Evolutionary conservation across 805 yeast genomes (phyloP), one percentile per base, ranked within the genome.

Genomic region (Sungouiella blattae): DNA sequence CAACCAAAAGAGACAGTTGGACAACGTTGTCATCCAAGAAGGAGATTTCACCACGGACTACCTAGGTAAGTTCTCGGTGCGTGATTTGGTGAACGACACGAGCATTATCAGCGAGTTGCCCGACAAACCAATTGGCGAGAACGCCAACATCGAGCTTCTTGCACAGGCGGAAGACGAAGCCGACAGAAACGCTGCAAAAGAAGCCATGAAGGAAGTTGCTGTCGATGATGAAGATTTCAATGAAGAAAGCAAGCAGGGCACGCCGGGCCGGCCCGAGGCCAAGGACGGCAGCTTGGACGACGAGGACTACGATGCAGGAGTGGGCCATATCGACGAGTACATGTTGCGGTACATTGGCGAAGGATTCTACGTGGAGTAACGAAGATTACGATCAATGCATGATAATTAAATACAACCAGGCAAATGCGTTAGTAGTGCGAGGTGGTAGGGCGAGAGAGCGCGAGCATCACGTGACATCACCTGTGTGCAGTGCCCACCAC

Each of bases 31-130:
- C 36, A 93, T 93, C 49, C 98, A 93, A 64, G 96, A 89, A 35
- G 98, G 98, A 57, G 98, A 91, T 49, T 93, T 93, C 63, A 93
- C 98, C 0, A 94, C 98, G 0, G 98, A 94, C 57, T 93, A 89
- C 58, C 85, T 94, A 56, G 83, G 88, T 20, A 86, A 86, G 53
- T 67, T 89, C 34, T 84, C 96, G 0, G 91, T 89, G 5, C 75
- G 80, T 41, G 98, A 91, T 55, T 64, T 91, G 43, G 74, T 91
- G 2, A 94, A 94, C 18, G 82, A 78, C 36, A 71, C 71, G 4
- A 64, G 61, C 11, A 62, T 35, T 53, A 67, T 44, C 37, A 55
- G 41, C 4, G 60, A 60, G 11, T 49, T 58, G n/a, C 64, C 66
- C n/a, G 77, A 67, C 34, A 63, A 64, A 33, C 61, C 73, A 15